Base-by-base conservation (phyloP, 1,139 yeast genomes). In the Taphrina communis region DNA sequence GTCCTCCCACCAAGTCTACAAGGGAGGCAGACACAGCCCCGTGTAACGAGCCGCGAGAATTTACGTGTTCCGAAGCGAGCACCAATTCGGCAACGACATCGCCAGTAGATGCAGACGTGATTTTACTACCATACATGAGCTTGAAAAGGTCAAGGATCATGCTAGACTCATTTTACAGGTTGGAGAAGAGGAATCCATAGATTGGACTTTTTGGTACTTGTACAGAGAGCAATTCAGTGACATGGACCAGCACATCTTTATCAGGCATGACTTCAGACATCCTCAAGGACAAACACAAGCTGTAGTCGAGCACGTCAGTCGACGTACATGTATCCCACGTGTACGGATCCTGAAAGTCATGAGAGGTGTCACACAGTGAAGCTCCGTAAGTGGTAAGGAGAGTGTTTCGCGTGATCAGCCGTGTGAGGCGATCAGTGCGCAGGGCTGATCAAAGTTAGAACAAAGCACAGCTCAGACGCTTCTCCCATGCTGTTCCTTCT, bases 11-110 rank as follows among this genome's bases (percentile, higher is more conserved):
- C n/a, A 56, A 25, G 39, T 56, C 60, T 7, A 56, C 60, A 12
- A 56, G 31, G 6, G 60, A 35, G 17, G 60, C 60, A 38, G 60
- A 56, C 42, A 56, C 60, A 8, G 60, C 60, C 14, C 60, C 60
- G 60, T 56, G 60, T 11, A 56, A 25, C 7, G 60, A 38, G 6
- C 60, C 60, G 1, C 60, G 39, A 14, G 60, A 56, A n/a, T 56
- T 56, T 9, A 56, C 60, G 12, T 56, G 60, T n/a, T 56, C 35
- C 6, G 31, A 1, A 25, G 36, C 50, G 36, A 56, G 60, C 14
- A 19, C 17, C 14, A 56, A 17, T 6, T 14, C 14, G 4, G 60
- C 60, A 21, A 12, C 7, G 17, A 56, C 60, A 25, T 53, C 21
- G 7, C 57, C 57, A 35, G 6, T 11, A 12, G 39, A n/a, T 12